Percentiles rank a stretch among this genome's conserved stretches.
Conservation (phyloP, 169 alveolate species). For the Hammondia hammondi region DNA sequence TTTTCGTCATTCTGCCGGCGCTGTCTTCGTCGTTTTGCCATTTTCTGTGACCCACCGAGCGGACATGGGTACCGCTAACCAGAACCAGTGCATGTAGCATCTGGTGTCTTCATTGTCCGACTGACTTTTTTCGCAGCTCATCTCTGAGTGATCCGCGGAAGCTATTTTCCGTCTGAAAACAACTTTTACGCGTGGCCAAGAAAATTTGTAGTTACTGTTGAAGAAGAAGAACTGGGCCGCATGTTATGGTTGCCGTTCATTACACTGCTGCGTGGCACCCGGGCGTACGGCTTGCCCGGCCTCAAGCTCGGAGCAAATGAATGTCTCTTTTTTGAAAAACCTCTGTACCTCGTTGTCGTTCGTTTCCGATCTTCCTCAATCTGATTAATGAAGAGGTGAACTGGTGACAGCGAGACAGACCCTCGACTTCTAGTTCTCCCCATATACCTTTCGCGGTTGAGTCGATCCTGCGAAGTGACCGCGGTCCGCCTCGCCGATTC, state of each 20-base stretch:
- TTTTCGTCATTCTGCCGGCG: not conserved
- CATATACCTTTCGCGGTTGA: no score
- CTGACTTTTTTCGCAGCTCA: not conserved
- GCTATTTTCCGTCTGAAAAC: no score
- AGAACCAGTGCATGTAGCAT: not conserved
- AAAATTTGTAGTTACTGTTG: not conserved
- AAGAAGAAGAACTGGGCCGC: not conserved
- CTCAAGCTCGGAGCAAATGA: not conserved
- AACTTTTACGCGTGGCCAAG: no score
- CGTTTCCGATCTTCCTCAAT: no score
- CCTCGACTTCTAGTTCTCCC: no score
- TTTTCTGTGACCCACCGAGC: not conserved
- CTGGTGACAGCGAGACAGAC: no score
- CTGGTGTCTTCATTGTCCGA: not conserved
- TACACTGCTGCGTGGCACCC: not conserved
- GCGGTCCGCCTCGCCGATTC: no score
- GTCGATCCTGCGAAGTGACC: no score
- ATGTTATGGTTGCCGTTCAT: not conserved
- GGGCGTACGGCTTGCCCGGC: not conserved
- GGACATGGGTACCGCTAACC: not conserved
- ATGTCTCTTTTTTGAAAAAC: not conserved
- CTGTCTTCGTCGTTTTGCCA: not conserved
- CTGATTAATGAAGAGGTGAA: no score
- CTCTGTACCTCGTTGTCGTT: no score
- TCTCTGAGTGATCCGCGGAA: no score